These are phyloP conservation scores for Populus alba DNA, from an alignment of 345 rosid species.

Conservation along the genomic window DNA sequence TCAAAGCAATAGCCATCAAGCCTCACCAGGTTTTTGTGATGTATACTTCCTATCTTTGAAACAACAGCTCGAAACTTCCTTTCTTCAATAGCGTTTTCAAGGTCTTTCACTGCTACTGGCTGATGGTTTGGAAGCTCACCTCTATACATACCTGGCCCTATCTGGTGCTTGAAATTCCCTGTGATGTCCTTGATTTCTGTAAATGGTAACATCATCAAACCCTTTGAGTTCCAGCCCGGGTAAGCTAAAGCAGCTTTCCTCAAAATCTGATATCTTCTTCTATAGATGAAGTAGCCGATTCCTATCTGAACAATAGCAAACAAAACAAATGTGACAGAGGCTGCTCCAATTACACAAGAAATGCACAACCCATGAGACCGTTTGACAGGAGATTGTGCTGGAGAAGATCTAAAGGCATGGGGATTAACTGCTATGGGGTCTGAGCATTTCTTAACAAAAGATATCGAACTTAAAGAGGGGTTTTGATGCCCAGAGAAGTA, in stretches of 20 bases:
- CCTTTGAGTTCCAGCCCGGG: conserved; percentile 44
- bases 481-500: conserved; percentile 65
- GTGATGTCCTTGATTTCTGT: conserved; percentile 63
- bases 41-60: conserved; percentile 66
- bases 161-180: conserved; percentile 44
- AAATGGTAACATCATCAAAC: conserved; percentile 51
- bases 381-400: conserved; percentile 21
- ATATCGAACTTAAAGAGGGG: conserved; percentile 53
- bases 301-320: conserved; percentile 52
- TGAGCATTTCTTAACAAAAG: conserved; percentile 65
- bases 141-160: conserved; percentile 58
- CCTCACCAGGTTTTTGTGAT: conserved; percentile 69
- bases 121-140: conserved; percentile 56
- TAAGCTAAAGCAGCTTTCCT: conserved; percentile 45
- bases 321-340: conserved; percentile 45
- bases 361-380: conserved; percentile 36
- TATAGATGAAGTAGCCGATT: conserved; percentile 43
- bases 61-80: conserved; percentile 67
- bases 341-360: conserved; percentile 60
- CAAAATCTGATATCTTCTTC: conserved; percentile 40
- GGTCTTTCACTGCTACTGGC: conserved; percentile 51
- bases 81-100: conserved; percentile 47
- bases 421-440: conserved; percentile 72
- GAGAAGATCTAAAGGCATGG: conserved; percentile 19
- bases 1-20: conserved; percentile 79